phyloP scores from a whole-genome alignment of 2,329 filamentous ascomycete genomes.

The Calonectria henricotiae region DNA sequence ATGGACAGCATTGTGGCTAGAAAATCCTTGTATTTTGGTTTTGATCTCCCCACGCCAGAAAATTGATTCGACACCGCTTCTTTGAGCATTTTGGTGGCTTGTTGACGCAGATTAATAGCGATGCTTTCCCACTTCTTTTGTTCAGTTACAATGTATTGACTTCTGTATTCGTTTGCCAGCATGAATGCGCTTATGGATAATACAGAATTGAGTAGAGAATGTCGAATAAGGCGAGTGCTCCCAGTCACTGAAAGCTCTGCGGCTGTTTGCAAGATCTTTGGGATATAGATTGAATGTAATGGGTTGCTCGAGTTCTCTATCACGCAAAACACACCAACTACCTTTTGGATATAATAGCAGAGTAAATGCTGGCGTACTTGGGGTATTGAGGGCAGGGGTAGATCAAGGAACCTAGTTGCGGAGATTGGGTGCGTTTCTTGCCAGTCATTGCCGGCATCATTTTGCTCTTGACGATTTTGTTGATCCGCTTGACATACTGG shows the following conservation, averaged over 20 bases:
- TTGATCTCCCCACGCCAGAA: background rate
- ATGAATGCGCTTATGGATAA: slow-evolving; percentile 51
- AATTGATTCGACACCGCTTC: slow-evolving; percentile 43
- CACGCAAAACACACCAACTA: slow-evolving; percentile 49
- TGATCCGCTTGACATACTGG: too few relatives aligned
- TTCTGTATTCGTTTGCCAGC: slow-evolving; percentile 45
- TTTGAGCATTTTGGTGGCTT: slow-evolving; percentile 47
- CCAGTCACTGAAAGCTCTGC: slow-evolving; percentile 47
- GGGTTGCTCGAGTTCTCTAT: slow-evolving; percentile 49
- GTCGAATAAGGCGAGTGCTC: slow-evolving; percentile 42
- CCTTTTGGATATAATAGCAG: slow-evolving; percentile 46
- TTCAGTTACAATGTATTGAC: slow-evolving; percentile 21
- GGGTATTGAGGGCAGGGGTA: slow-evolving; percentile 5
- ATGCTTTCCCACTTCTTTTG: slow-evolving; percentile 42
- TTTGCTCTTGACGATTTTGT: background rate
- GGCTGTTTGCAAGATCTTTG: slow-evolving; percentile 45
- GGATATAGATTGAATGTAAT: slow-evolving; percentile 51
- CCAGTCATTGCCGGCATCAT: background rate
- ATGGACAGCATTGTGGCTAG: slow-evolving; percentile 53
- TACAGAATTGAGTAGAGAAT: slow-evolving; percentile 45
- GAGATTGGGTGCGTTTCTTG: background rate
- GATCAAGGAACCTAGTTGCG: background rate
- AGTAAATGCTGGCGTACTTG: slow-evolving; percentile 45
- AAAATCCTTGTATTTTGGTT: slow-evolving; percentile 51
- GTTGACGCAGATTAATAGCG: slow-evolving; percentile 31